A percentile compares a stretch with the other conserved stretches of the same genome.
phyloP scores from a whole-genome alignment of 495 filamentous ascomycete genomes.

The Corynascus novoguineensis region DNA sequence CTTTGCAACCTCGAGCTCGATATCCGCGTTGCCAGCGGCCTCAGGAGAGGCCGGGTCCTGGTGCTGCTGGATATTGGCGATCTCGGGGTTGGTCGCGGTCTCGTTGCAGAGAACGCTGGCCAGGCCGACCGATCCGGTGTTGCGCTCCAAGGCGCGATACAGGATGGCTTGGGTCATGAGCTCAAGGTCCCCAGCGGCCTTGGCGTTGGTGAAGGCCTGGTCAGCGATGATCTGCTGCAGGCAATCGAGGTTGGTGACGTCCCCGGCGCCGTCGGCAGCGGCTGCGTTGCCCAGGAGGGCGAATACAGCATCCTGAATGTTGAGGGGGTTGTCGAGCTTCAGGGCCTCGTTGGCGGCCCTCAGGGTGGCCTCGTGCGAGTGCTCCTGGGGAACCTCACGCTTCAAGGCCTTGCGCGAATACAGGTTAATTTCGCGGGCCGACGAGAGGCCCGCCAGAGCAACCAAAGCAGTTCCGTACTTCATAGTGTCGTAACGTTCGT shows the following conservation, averaged over 20 bases:
- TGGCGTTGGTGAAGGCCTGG: constrained; percentile 66
- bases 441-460: constrained; percentile 31
- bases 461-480: constrained; percentile 39
- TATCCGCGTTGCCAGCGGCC: constrained; percentile 50
- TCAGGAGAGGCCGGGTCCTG: constrained; percentile 55
- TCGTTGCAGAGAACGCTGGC: constrained; percentile 51
- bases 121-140: constrained; percentile 53
- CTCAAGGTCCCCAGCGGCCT: constrained; percentile 52
- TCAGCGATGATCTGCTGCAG: constrained; percentile 63
- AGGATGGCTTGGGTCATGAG: constrained; percentile 54
- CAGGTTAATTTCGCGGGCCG: constrained; percentile 27
- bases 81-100: constrained; percentile 63
- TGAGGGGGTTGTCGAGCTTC: constrained; percentile 54
- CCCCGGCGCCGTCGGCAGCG: constrained; percentile 51
- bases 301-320: constrained; percentile 56
- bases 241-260: constrained; percentile 55
- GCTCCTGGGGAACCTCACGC: constrained; percentile 58
- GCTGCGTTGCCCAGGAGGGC: constrained; percentile 58
- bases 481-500: constrained; percentile 36
- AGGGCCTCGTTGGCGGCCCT: constrained; percentile 41
- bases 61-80: constrained; percentile 57
- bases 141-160: constrained; percentile 59
- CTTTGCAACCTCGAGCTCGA: constrained; percentile 50
- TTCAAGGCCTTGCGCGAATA: constrained; percentile 35
- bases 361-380: constrained; percentile 56